Percentiles rank a stretch among this genome's conserved stretches.
These are phyloP conservation scores for Candida xiaguanensis DNA, from an alignment of 805 yeast genomes.

Conservation along the genomic window DNA sequence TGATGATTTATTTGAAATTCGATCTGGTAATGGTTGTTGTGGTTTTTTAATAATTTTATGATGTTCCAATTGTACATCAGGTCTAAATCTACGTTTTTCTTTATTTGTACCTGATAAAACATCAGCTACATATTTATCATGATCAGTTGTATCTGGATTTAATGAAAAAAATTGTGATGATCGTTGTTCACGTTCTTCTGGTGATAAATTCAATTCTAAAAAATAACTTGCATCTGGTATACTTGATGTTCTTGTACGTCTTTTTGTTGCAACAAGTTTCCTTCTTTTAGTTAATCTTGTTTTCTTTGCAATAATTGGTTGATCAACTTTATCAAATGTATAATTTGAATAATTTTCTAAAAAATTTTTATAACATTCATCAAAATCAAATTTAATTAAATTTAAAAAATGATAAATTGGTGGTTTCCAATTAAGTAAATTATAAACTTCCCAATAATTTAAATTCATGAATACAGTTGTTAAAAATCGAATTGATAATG, in stretches of 20 bases:
- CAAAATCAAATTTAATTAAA: conserved; percentile 36
- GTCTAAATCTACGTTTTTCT: conserved; percentile 8
- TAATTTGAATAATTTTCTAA: conserved; percentile 29
- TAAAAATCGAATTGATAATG: conserved; percentile 33
- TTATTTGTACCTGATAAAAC: conserved; percentile 1
- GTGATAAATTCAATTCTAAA: neutral
- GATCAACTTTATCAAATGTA: conserved; percentile 19
- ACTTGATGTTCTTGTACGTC: neutral
- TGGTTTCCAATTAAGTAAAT: conserved; percentile 39
- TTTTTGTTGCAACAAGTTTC: neutral
- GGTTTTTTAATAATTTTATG: conserved; percentile 27
- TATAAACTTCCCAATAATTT: conserved; percentile 45
- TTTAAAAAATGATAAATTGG: conserved; percentile 37
- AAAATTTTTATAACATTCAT: conserved; percentile 37
- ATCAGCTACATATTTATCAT: conserved; percentile 20
- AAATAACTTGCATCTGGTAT: neutral
- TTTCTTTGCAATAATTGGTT: conserved; percentile 10
- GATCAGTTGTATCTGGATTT: conserved; percentile 18
- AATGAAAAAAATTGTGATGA: conserved; percentile 10
- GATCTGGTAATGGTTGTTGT: conserved; percentile 10
- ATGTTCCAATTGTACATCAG: conserved; percentile 19
- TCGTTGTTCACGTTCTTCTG: conserved; percentile 5
- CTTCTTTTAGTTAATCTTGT: conserved; percentile 2
- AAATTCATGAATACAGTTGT: conserved; percentile 33
- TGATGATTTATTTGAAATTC: conserved; percentile 29